Conservation (phyloP, 371 early-diverging fungal species). For the Apophysomyces sp. region DNA sequence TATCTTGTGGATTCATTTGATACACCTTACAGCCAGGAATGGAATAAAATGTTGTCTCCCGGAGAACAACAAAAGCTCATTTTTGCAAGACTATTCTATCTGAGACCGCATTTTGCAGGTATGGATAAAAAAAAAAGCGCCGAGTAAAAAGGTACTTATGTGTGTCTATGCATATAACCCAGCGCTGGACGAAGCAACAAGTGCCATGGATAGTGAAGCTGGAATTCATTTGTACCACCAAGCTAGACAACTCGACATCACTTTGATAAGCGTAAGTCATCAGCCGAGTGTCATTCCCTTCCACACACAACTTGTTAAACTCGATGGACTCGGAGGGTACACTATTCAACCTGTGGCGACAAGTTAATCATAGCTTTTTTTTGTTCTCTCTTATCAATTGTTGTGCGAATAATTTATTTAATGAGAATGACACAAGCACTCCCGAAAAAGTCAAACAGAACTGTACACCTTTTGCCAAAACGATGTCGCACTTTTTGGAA, state of each 20-base stretch:
- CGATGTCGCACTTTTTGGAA: no score
- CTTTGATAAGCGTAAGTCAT: constrained; percentile 73
- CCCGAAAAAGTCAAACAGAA: no score
- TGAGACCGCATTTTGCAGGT: constrained; percentile 69
- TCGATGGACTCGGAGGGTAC: constrained; percentile 47
- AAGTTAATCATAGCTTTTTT: not conserved
- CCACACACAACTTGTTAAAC: constrained; percentile 46
- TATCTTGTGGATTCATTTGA: constrained; percentile 52
- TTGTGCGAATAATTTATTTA: no score
- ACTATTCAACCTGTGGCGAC: constrained; percentile 3
- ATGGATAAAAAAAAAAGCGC: constrained; percentile 9
- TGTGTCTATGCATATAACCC: not conserved
- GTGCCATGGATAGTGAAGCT: constrained; percentile 61
- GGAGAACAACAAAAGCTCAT: constrained; percentile 78
- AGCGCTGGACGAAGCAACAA: constrained; percentile 77
- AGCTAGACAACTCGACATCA: constrained; percentile 37
- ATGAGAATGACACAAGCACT: no score
- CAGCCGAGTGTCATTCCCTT: constrained; percentile 43
- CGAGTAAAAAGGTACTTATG: not conserved
- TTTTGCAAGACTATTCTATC: constrained; percentile 68
- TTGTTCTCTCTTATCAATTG: no score
- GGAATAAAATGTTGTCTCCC: constrained; percentile 72
- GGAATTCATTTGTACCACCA: constrained; percentile 55
- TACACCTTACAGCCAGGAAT: constrained; percentile 52
- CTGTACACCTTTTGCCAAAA: no score